Conservation (phyloP, 345 rosid genomes). For the Gossypium turneri region DNA sequence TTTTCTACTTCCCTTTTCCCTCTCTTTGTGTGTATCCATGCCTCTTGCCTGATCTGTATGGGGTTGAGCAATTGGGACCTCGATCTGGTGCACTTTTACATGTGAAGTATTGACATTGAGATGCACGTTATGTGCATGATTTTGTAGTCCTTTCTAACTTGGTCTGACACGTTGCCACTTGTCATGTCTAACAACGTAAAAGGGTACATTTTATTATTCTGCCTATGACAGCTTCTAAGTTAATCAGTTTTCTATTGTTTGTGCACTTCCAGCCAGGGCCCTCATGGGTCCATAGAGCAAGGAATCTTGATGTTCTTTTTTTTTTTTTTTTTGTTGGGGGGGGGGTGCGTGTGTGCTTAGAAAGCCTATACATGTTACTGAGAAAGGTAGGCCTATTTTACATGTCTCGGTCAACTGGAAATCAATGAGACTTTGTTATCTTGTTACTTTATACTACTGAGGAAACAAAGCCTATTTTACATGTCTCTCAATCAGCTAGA, state of each 20-base stretch:
- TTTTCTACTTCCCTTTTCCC: background rate
- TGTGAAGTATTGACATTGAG: background rate
- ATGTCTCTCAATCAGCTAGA: background rate
- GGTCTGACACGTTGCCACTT: background rate
- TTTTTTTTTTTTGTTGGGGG: too few species aligned
- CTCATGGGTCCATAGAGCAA: background rate
- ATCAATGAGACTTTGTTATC: background rate
- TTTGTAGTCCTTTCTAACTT: background rate
- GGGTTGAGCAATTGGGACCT: background rate
- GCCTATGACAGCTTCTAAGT: background rate
- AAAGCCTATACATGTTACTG: background rate
- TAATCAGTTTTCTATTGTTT: background rate
- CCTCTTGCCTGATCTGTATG: background rate
- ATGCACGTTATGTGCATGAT: background rate
- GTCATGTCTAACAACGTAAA: background rate
- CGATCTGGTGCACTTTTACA: background rate
- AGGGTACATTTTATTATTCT: background rate
- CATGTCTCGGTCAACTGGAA: background rate
- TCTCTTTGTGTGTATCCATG: background rate
- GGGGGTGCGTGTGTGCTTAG: background rate
- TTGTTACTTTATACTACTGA: background rate
- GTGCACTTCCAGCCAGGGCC: background rate
- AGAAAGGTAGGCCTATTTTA: background rate
- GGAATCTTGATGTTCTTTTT: background rate
- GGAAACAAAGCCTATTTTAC: background rate